phyloP scores from a whole-genome alignment of 140 eudicot genomes.

The Anethum foeniculum region DNA sequence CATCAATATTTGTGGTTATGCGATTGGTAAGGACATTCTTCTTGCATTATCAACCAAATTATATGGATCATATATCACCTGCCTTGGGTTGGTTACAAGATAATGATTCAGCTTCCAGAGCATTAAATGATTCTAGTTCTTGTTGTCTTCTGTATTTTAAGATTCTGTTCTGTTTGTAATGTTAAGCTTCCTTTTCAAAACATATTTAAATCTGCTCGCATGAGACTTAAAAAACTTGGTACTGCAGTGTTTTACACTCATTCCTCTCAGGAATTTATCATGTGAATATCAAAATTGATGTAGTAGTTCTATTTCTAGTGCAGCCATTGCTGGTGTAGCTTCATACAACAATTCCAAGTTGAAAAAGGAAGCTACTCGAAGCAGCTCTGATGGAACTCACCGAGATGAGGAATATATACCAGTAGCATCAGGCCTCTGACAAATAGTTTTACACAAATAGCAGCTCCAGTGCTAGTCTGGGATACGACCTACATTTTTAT shows the following conservation, averaged over 20 bases:
- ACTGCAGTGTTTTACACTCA: neutral
- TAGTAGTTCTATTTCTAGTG: slow-evolving; percentile 20
- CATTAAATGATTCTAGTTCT: neutral
- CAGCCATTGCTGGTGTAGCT: slow-evolving; percentile 95
- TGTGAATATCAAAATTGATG: neutral
- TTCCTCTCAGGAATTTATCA: neutral
- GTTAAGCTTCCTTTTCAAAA: neutral
- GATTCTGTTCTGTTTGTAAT: neutral
- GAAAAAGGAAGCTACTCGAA: slow-evolving; percentile 61
- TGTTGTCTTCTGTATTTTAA: neutral
- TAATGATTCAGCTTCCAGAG: neutral
- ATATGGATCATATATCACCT: neutral
- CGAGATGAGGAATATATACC: slow-evolving; percentile 30
- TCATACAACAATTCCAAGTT: slow-evolving; percentile 86
- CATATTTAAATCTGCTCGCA: neutral
- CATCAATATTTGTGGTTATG: slow-evolving; percentile 81
- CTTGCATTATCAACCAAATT: neutral
- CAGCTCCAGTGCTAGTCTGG: slow-evolving; percentile 1
- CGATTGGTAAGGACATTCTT: slow-evolving; percentile 55
- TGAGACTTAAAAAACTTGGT: neutral
- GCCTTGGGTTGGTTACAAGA: neutral
- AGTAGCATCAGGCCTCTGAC: slow-evolving; percentile 31
- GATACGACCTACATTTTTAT: slow-evolving; percentile 8
- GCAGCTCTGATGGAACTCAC: slow-evolving; percentile 32
- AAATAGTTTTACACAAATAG: slow-evolving; percentile 12